These are phyloP conservation scores for Eutrema japonicum DNA, from an alignment of 345 rosid species.

Conservation along the genomic window DNA sequence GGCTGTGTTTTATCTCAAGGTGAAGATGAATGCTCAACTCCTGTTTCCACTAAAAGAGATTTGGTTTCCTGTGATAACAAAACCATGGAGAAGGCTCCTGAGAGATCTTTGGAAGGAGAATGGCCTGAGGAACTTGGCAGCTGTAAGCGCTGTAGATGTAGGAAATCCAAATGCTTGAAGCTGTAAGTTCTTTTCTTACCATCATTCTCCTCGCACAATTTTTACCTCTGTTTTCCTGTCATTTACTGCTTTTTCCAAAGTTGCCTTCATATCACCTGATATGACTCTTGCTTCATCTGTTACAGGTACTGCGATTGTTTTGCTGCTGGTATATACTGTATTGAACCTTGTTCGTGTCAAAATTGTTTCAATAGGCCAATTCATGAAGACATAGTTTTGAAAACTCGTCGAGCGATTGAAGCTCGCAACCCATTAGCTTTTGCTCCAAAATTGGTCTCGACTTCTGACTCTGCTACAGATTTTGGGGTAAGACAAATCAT, in stretches of 20 bases:
- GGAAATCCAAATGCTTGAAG: conserved; percentile 92
- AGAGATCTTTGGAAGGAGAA: conserved; percentile 38
- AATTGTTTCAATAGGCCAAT: conserved; percentile 70
- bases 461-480: conserved; percentile 41
- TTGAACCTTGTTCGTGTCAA: conserved; percentile 69
- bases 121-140: conserved; percentile 48
- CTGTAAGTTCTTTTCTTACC: conserved; percentile 62
- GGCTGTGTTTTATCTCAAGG: conserved; percentile 34
- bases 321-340: conserved; percentile 81
- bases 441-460: conserved; percentile 75
- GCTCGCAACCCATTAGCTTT: conserved; percentile 80
- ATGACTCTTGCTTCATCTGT: conserved; percentile 8
- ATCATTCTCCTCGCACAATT: conserved; percentile 8
- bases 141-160: conserved; percentile 92
- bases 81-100: conserved; percentile 45
- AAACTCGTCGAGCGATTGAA: conserved; percentile 61
- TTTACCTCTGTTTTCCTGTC: background rate
- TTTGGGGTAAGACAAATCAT: conserved; percentile 49
- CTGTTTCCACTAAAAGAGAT: conserved; percentile 43
- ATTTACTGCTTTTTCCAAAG: background rate
- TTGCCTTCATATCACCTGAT: conserved; percentile 11
- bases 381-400: conserved; percentile 57
- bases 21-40: conserved; percentile 37
- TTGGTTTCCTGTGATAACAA: conserved; percentile 41
- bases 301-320: conserved; percentile 85